Percentiles rank a stretch among this genome's conserved stretches.
These are phyloP conservation scores for Neckera pumila DNA, from an alignment of 225 moss, liverwort and hornwort species.

Conservation along the genomic window DNA sequence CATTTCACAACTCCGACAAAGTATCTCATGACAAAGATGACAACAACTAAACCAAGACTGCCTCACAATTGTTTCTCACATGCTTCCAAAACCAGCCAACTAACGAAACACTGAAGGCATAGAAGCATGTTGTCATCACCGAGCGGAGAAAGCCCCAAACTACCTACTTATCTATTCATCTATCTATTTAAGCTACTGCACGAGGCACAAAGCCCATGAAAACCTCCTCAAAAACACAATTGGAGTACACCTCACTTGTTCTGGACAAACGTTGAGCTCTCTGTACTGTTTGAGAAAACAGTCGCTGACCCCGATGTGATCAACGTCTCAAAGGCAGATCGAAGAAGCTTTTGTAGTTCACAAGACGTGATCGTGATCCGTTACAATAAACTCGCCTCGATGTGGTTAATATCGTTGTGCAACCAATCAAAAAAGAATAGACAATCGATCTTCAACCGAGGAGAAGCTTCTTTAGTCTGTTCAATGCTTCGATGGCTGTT, in stretches of 20 bases:
- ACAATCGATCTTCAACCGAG: conserved; percentile 20
- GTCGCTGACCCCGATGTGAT: not conserved
- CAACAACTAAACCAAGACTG: not conserved
- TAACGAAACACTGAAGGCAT: not conserved
- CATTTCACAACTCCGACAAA: not conserved
- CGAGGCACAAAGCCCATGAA: not conserved
- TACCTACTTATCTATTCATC: not conserved
- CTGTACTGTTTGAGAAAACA: not conserved
- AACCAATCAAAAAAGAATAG: not conserved
- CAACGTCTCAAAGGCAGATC: not conserved
- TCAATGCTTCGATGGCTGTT: conserved; percentile 87
- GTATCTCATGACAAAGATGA: not conserved
- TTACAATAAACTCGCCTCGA: not conserved
- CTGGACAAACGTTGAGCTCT: not conserved
- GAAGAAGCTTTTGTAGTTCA: conserved; percentile 13
- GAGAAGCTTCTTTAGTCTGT: conserved; percentile 76
- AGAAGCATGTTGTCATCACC: not conserved
- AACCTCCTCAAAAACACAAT: conserved; percentile 7
- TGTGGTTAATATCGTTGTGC: not conserved
- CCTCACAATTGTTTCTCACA: not conserved
- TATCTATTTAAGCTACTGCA: not conserved
- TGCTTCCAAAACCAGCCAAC: conserved; percentile 1
- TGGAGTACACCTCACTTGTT: not conserved
- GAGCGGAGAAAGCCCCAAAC: not conserved
- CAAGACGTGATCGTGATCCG: conserved; percentile 26